Base-by-base conservation (phyloP, 2,329 filamentous ascomycete species). In the Fusarium sp. region DNA sequence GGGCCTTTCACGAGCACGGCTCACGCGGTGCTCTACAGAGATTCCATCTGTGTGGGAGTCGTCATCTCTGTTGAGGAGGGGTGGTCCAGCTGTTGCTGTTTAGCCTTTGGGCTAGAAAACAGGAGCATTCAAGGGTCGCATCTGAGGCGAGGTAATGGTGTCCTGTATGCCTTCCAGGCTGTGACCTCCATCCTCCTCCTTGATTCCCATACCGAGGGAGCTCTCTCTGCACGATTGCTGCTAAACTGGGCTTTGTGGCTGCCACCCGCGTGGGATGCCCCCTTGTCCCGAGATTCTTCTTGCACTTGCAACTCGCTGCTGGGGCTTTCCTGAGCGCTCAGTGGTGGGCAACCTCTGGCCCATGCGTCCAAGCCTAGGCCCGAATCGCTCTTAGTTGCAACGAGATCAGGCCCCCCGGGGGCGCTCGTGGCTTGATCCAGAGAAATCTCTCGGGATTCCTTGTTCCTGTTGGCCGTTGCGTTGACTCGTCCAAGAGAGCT, bases 1-100 rank as follows among this genome's bases (percentile, higher is more conserved):
- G 46, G 42, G 51, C 53, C 57, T n/a, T 67, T 61, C 66, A 64
- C 62, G 59, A 73, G 66, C 56, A 44, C 58, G 66, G 51, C 61
- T 72, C 70, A 72, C 57, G 60, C 35, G 60, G 35, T 35, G 36
- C 58, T 22, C 24, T 51, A 12, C 46, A 27, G 46, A 51, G 46
- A 53, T 33, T 36, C 33, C 46, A 31, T 53, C 46, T 53, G 27
- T 31, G 46, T 53, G 46, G 46, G 46, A 53, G 27, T 53, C 46
- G 46, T 53, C 46, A 53, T 53, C 46, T 53, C 46, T 31, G 27
- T 20, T n/a, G 46, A 51, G 27, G 27, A 31, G 46, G 46, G 17
- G 46, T 53, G 11, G 27, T 53, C 27, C 27, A 53, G 46, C 27
- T 49, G 44, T 17, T 49, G 9, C 44, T 49, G 46, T 53, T 31